Conservation (phyloP, 202 grass and related monocot species). For the Eragrostis tef region DNA sequence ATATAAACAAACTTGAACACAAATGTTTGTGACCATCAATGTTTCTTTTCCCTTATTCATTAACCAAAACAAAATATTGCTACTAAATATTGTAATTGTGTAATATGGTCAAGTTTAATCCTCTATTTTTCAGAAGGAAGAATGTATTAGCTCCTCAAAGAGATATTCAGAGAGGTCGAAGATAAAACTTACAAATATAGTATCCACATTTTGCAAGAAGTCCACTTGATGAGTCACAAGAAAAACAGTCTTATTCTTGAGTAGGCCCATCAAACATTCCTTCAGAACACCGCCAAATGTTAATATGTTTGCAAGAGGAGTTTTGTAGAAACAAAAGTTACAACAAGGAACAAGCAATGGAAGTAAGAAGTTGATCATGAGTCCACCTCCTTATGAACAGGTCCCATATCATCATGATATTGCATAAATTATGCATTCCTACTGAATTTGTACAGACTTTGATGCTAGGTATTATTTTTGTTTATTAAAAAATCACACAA, state of each 20-base stretch:
- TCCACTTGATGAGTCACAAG: constrained; percentile 78
- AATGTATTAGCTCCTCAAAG: neutral
- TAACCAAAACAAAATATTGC: neutral
- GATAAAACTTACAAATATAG: constrained; percentile 58
- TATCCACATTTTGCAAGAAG: constrained; percentile 66
- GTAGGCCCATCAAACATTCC: constrained; percentile 68
- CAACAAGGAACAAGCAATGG: neutral
- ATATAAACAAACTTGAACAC: neutral
- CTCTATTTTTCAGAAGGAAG: constrained; percentile 5
- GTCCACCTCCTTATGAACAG: neutral
- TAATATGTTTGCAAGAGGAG: neutral
- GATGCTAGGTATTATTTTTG: neutral
- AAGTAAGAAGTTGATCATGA: neutral
- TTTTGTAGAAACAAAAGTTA: constrained; percentile 15
- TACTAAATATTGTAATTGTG: neutral
- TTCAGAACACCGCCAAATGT: constrained; percentile 27
- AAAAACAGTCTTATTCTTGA: constrained; percentile 65
- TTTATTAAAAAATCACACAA: neutral
- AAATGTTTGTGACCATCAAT: constrained; percentile 1
- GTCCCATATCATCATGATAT: neutral
- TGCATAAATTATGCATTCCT: neutral
- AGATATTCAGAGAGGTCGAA: neutral
- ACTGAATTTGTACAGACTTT: neutral
- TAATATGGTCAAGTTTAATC: neutral
- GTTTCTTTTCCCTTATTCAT: neutral